A percentile compares a stretch with the other conserved stretches of the same genome.
phyloP scores from a whole-genome alignment of 2,329 filamentous ascomycete genomes.

The Bretziella fagacearum region DNA sequence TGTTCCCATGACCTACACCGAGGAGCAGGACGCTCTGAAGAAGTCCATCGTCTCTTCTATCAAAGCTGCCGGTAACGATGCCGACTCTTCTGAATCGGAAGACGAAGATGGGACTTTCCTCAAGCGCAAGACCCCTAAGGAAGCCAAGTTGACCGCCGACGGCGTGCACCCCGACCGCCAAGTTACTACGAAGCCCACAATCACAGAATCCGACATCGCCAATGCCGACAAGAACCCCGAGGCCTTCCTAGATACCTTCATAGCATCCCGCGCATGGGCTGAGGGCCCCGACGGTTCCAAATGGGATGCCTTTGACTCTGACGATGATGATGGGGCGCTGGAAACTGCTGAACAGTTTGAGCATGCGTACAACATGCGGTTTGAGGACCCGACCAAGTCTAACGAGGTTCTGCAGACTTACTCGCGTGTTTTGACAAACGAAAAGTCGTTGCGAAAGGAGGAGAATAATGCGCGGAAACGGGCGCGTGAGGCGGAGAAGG shows the following conservation, averaged over 20 bases:
- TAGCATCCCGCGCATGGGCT: conserved; percentile 83
- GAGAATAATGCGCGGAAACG: conserved; percentile 62
- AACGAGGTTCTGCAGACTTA: conserved; percentile 83
- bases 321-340: conserved; percentile 69
- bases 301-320: conserved; percentile 77
- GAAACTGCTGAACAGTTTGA: conserved; percentile 73
- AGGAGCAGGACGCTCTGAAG: conserved; percentile 78
- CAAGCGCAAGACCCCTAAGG: conserved; percentile 16
- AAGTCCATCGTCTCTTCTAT: conserved; percentile 64
- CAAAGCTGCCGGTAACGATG: conserved; percentile 35
- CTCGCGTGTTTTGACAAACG: conserved; percentile 66
- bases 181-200: conserved; percentile 29
- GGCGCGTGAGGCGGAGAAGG: conserved; percentile 59
- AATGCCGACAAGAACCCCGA: conserved; percentile 80
- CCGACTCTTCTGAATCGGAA: conserved; percentile 34
- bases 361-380: conserved; percentile 85
- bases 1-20: conserved; percentile 53
- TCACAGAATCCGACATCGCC: conserved; percentile 46
- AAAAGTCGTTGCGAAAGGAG: conserved; percentile 72
- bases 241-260: conserved; percentile 83
- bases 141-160: conserved; percentile 7
- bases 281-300: conserved; percentile 41
- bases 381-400: conserved; percentile 76
- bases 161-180: conserved; percentile 41
- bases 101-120: conserved; percentile 19